These are phyloP conservation scores for Psilocybe cubensis DNA, from an alignment of 768 basidiomycete species.

Conservation along the genomic window DNA sequence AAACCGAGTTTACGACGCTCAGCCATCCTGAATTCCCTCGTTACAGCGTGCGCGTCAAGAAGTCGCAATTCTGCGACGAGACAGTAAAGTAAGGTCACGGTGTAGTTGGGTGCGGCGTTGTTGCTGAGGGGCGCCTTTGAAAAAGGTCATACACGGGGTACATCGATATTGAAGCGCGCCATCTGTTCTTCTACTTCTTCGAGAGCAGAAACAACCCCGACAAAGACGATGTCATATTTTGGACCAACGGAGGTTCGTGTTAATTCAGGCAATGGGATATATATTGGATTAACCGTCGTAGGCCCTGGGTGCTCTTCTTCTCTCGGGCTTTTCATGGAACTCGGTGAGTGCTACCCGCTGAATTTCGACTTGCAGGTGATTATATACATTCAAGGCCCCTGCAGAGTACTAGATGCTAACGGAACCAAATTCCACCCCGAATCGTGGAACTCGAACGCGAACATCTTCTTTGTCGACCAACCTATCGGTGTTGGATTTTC, in stretches of 20 bases:
- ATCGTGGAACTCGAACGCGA: slow-evolving; percentile 72
- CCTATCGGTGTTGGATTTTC: slow-evolving; percentile 67
- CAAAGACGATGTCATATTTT: slow-evolving; percentile 64
- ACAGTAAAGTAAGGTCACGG: slow-evolving; percentile 48
- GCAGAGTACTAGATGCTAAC: slow-evolving; percentile 56
- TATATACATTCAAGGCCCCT: slow-evolving; percentile 54
- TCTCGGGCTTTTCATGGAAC: slow-evolving; percentile 74
- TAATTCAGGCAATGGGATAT: background rate
- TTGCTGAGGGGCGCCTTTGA: background rate
- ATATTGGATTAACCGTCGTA: background rate
- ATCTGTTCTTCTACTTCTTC: slow-evolving; percentile 80
- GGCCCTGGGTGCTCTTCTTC: slow-evolving; percentile 47
- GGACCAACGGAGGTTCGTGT: slow-evolving; percentile 49
- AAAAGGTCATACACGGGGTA: slow-evolving; percentile 65
- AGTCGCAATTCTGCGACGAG: slow-evolving; percentile 59
- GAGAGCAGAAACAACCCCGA: slow-evolving; percentile 66
- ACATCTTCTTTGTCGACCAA: slow-evolving; percentile 66
- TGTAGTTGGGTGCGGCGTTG: too few species aligned
- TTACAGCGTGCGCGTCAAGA: slow-evolving; percentile 64
- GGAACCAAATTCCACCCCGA: slow-evolving; percentile 58
- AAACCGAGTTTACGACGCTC: slow-evolving; percentile 38
- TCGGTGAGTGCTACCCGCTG: slow-evolving; percentile 50
- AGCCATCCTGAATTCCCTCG: slow-evolving; percentile 53
- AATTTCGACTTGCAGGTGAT: slow-evolving; percentile 3
- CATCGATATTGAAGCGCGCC: slow-evolving; percentile 64